Base-by-base conservation (phyloP, 352 stramenopile species). In the Phytophthora podocarpi region DNA sequence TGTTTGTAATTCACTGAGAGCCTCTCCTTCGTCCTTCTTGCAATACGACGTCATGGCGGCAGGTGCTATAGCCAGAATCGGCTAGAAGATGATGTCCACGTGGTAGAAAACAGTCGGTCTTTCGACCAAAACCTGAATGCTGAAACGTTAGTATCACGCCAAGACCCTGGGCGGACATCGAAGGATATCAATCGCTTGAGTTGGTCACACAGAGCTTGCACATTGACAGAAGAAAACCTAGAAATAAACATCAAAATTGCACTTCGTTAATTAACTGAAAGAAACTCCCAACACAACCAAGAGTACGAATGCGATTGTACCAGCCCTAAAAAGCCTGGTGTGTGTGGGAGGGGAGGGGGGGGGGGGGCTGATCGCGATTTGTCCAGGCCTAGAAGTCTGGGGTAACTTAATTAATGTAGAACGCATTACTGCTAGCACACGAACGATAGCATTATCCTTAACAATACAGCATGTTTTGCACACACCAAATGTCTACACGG, bases 221-320 rank as follows among this genome's bases (percentile, higher is more conserved):
- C 49, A 26, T 58, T 40, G 3, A 48, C 26, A 20, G 52, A 52
- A 30, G 30, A 11, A 28, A 51, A 26, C 39, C 13, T 58, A 58
- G 26, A 55, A 35, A 37, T 21, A 7, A 24, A 39, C 7, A 42
- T 24, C 11, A 51, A 51, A 39, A 3, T 32, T 26, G 39, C 31
- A 37, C 5, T 46, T 46, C 31, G 21, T 51, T 60, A n/a, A n/a
- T n/a, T n/a, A n/a, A n/a, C n/a, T n/a, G n/a, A n/a, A n/a, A n/a
- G n/a, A n/a, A n/a, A n/a, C n/a, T n/a, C n/a, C n/a, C n/a, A n/a
- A n/a, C n/a, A n/a, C n/a, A n/a, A n/a, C n/a, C n/a, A n/a, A n/a
- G n/a, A n/a, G n/a, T n/a, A n/a, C n/a, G n/a, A n/a, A n/a, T 60
- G 13, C 40, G 52, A 52, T 51, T 52, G 39, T 60, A 60, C 52